Base-by-base conservation (phyloP, 164 flowering plant species). In the Cinnamomum chago region DNA sequence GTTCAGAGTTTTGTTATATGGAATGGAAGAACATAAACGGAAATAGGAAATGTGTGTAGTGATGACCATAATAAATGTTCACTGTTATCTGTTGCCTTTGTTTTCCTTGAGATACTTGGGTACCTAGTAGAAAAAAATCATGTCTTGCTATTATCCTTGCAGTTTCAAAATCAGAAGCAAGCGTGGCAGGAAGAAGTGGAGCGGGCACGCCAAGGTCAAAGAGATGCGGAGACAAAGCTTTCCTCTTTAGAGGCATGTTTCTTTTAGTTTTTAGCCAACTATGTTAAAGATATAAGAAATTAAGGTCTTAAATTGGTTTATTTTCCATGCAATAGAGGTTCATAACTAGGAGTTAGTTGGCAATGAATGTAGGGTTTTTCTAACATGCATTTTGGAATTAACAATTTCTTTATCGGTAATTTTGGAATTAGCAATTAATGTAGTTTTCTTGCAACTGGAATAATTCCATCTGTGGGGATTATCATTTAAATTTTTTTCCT, bases 171-270 rank as follows among this genome's bases (percentile, higher is more conserved):
- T 74, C 60, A 93, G 95, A 88, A 88, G 78, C 97, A 96, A 87
- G 97, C 95, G 77, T 91, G 97, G 99, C 98, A 94, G 82, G 97
- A 95, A 79, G 99, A 96, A 88, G 97, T 90, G 72, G 99, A 94
- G 76, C 91, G 95, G 71, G 99, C 99, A 72, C 94, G 94, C 64
- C 97, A 89, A 78, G 89, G 92, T 70, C 99, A 96, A 84, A 88
- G 98, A 82, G 97, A 94, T 84, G 98, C 98, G 62, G 99, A 92
- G 79, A 85, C 80, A 86, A 96, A 90, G 84, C 88, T 92, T 77
- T 90, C 92, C 76, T 83, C 90, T 24, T 70, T 92, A 77, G 99
- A 96, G 95, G 99, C 80, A 81, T 83, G 90, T 82, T 28, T 50
- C 24, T 62, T 71, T 71, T 73, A 33, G 58, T 60, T 74, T 28